phyloP scores from a whole-genome alignment of 371 early-diverging fungal species.

The Rhizopus microsporus region DNA sequence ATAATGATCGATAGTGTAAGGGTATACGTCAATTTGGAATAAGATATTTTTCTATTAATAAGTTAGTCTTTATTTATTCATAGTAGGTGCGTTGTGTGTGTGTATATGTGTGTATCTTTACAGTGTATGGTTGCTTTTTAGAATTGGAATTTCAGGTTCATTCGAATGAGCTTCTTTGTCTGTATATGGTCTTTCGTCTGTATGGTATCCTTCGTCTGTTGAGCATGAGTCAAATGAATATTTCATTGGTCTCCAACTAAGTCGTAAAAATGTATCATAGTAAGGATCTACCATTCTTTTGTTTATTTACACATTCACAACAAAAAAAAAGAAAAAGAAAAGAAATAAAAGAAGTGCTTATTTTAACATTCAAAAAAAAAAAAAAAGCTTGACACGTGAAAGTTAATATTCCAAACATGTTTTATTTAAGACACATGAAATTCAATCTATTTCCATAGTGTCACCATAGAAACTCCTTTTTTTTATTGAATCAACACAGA shows the following conservation, averaged over 20 bases:
- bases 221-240: conserved; percentile 30
- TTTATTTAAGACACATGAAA: neutral
- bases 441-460: neutral
- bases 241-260: conserved; percentile 16
- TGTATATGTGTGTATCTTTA: conserved; percentile 11
- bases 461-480: neutral
- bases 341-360: conserved; percentile 4
- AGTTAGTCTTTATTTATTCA: neutral
- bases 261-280: conserved; percentile 14
- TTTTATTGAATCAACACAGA: neutral
- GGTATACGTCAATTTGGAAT: conserved; percentile 41
- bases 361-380: conserved; percentile 10
- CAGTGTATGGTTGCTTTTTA: conserved; percentile 47
- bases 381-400: conserved; percentile 20
- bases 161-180: conserved; percentile 9
- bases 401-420: neutral
- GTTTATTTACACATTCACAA: conserved; percentile 6
- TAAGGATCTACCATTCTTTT: conserved; percentile 4
- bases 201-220: conserved; percentile 47
- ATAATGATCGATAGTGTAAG: conserved; percentile 39
- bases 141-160: conserved; percentile 36
- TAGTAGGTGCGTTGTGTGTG: neutral
- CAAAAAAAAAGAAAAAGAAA: conserved; percentile 16
- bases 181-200: conserved; percentile 40
- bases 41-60: conserved; percentile 40